Evolutionary conservation across 495 filamentous ascomycete species (phyloP), one percentile per base, ranked within the genome.

Genomic region (Margaritispora aquatica): DNA sequence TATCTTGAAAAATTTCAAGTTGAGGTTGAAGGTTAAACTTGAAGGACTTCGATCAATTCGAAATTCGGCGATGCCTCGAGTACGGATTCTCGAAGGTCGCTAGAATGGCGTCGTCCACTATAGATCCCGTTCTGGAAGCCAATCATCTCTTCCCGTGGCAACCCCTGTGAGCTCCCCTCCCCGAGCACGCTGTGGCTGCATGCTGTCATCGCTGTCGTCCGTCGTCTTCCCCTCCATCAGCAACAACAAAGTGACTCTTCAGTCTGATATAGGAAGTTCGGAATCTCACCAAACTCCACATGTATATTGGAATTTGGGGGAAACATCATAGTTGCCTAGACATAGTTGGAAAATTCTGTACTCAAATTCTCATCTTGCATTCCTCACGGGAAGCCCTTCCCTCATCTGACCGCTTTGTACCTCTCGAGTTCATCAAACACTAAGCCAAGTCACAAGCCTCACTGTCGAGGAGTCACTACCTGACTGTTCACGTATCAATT

Each of bases 101-200:
- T 36, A 55, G 54, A 57, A 48, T 21, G 36, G 13, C 24, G 54
- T 57, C 36, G 36, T 26, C 38, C 54, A 31, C 38, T n/a, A 44
- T 44, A 17, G 38, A 44, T 17, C 38, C 38, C 38, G 2, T 44
- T 10, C 17, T 44, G 38, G 19, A 2, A 44, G 38, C 38, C 38
- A 44, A 44, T 44, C 38, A 44, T 44, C 38, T 44, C 7, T 44
- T 44, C 38, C 38, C 38, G 38, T 27, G 50, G 50, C 17, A 8
- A 15, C 23, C 21, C 11, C 11, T 50, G 44, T 27, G 51, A 46
- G 48, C 50, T 59, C 44, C 57, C 8, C 9, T 19, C 51, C 19
- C 61, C 46, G n/a, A n/a, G n/a, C n/a, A n/a, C 60, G 51, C 58
- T 60, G 58, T 17, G 23, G 38, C 38, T 9, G 17, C 19, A n/a